Base-by-base conservation (phyloP, 805 yeast species). In the Lipomyces kockii region DNA sequence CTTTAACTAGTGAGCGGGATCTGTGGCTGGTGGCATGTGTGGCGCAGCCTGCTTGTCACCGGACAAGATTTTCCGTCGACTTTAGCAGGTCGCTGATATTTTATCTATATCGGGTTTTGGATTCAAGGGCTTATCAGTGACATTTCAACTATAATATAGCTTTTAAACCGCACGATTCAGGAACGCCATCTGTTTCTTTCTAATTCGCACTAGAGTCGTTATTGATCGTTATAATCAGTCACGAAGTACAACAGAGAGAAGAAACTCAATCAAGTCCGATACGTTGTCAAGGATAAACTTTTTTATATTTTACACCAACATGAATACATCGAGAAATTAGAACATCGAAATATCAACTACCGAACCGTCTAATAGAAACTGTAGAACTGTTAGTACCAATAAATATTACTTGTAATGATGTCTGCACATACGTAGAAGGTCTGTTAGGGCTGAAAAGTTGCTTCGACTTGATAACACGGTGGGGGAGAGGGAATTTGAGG, bases 401-500 rank as follows among this genome's bases (percentile, higher is more conserved):
- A 14, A 14, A 32, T 6, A 17, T 14, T 25, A n/a, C 35, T n/a
- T 14, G n/a, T 20, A 35, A 25, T 34, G 7, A 22, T 22, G 25
- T 32, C 20, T 22, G 43, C 25, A 59, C 65, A 22, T 61, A 62
- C 69, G 99, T 95, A 79, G 97, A 83, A 83, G 98, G 98, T 85
- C 97, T 90, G 86, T 89, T 89, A 85, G 91, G 85, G 83, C 94
- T 86, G 87, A 85, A 95, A 83, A 92, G 83, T 84, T 89, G 86
- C 86, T 87, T 85, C 81, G 96, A 84, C 87, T 92, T 93, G 84
- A 86, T 90, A 83, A 93, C 87, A 87, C 98, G 94, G 97, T 95
- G 99, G 80, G 99, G 98, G 83, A 95, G 90, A 87, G 99, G 99
- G 98, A 95, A 95, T 86, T 92, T 91, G 86, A 95, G 90, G 85